Evolutionary conservation across 805 yeast genomes (phyloP).

Genomic region (Hyphopichia homilentoma): DNA sequence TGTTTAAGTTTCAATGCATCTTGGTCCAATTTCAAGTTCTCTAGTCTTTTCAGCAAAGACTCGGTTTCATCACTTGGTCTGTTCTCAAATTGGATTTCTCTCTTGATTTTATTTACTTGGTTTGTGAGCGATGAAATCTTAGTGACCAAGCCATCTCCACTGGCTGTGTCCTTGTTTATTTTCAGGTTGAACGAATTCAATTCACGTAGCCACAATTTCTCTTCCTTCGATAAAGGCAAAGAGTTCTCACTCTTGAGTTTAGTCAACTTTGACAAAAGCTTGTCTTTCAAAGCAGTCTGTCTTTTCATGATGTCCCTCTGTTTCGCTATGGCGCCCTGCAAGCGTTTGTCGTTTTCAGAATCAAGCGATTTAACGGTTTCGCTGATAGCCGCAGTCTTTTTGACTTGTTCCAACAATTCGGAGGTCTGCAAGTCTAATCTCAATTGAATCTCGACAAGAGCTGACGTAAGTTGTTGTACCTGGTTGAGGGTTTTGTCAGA

Average conservation of each 20-base stretch:
- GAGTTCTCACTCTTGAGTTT: conserved; percentile 14
- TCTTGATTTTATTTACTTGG: conserved; percentile 15
- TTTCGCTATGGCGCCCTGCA: conserved; percentile 11
- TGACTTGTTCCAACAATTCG: not conserved
- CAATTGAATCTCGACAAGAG: no score
- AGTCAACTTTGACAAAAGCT: conserved; percentile 19
- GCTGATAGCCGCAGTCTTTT: not conserved
- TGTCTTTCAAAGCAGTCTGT: conserved; percentile 15
- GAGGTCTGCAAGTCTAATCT: not conserved
- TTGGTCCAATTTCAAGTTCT: conserved; percentile 11
- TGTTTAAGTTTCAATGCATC: conserved; percentile 11
- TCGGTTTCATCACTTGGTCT: conserved; percentile 3
- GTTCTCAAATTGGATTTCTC: conserved; percentile 6
- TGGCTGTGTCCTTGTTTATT: conserved; percentile 7
- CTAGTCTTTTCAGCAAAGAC: conserved; percentile 4
- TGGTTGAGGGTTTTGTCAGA: no score
- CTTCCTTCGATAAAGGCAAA: conserved; percentile 33
- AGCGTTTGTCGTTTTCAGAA: conserved; percentile 5
- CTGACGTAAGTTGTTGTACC: no score
- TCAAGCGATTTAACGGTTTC: no score
- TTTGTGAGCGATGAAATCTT: conserved; percentile 12
- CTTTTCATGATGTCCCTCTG: conserved; percentile 21
- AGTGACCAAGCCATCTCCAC: conserved; percentile 8
- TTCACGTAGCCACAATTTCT: conserved; percentile 35
- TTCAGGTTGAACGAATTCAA: conserved; percentile 21